Evolutionary conservation across 1,284 basidiomycete genomes (phyloP).

Genomic region (Apiotrichum veenhuisii): DNA sequence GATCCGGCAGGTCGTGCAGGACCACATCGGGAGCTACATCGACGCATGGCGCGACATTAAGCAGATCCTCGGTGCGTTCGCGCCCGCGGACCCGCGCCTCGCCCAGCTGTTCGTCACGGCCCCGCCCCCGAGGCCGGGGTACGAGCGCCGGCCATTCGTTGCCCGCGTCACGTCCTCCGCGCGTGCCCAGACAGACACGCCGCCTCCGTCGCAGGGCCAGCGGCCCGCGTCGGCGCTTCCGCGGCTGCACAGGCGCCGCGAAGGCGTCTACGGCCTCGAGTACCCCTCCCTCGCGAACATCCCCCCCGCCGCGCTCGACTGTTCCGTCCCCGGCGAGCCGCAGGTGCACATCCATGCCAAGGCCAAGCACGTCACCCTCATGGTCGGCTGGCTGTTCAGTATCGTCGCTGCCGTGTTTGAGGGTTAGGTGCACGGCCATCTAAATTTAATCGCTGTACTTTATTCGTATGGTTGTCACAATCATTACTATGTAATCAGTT

Average conservation of each 20-base stretch:
- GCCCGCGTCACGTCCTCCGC: neutral
- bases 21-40: neutral
- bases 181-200: no score
- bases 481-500: no score
- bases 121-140: neutral
- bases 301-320: neutral
- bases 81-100: neutral
- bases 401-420: neutral
- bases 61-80: neutral
- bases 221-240: neutral
- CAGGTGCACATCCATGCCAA: neutral
- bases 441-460: no score
- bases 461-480: no score
- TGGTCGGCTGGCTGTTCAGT: neutral
- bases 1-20: neutral
- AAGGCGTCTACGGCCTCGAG: neutral
- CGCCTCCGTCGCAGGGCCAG: neutral
- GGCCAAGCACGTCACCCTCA: neutral
- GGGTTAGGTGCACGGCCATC: neutral
- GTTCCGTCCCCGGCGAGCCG: neutral
- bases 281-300: neutral
- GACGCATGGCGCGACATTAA: neutral
- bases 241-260: neutral
- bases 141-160: neutral
- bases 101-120: neutral